Evolutionary conservation across 148 eudicot genomes (phyloP), one percentile per base, ranked within the genome.

Genomic region (Fagopyrum esculentum): DNA sequence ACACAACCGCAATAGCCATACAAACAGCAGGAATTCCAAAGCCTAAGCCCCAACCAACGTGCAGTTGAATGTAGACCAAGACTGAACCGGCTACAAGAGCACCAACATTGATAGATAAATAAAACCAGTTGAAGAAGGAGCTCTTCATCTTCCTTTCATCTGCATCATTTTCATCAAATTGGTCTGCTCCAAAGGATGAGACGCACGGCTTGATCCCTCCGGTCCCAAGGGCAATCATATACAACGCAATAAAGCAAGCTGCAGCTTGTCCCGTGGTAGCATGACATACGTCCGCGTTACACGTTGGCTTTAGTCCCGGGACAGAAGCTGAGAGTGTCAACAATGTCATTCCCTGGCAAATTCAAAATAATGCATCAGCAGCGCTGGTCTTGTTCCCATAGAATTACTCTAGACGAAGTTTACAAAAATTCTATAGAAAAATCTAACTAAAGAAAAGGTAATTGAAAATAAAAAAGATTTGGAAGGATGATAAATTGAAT

Each of bases 261-360:
- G 77, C 77, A 19, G 29, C 52, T 59, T 75, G 69, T 16, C 30
- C 71, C 3, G 15, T 2, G 44, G 70, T 75, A 16, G 71, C 15
- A 29, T 44, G 6, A 16, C 77, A 75, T 43, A 43, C 76, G 17
- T 59, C 56, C 5, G 8, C 44, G 50, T 16, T 12, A 45, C 77
- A 75, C 7, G 40, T 15, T n/a, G 77, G 77, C 43, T 61, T 75
- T 45, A 75, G 26, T 26, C 77, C 71, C 4, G 17, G 44, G 30
- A 75, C 50, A 5, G 77, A 75, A 16, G 77, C 77, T 45, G 77
- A 75, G 13, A 75, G 9, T 11, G 77, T 75, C 77, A 75, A 75
- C 11, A 75, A 26, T 9, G 71, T 60, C 77, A 75, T 75, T 26
- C 77, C 77, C 77, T 75, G n/a, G 40, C 40, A 35, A 35, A 35